phyloP scores from a whole-genome alignment of 2,329 filamentous ascomycete genomes.

The Talaromyces sp. region DNA sequence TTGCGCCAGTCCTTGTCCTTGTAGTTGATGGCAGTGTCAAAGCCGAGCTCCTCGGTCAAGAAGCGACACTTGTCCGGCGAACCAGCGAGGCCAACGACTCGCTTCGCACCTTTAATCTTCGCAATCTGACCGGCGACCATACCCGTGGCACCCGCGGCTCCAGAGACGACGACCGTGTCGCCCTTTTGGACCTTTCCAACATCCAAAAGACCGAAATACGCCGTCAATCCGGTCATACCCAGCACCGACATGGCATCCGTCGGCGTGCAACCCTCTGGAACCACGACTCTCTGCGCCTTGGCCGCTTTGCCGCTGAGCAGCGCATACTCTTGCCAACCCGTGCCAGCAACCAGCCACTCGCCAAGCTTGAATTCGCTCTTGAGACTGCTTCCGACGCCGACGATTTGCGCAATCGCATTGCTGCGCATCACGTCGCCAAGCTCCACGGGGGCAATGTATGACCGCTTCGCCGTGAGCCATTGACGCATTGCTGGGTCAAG shows the following conservation, averaged over 20 bases:
- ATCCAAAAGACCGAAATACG: constrained; percentile 69
- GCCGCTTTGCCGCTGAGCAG: constrained; percentile 52
- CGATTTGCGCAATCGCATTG: constrained; percentile 54
- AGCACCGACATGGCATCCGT: constrained; percentile 60
- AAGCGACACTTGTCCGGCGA: constrained; percentile 64
- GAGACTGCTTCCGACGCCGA: constrained; percentile 49
- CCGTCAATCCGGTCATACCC: constrained; percentile 68
- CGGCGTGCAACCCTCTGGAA: constrained; percentile 44
- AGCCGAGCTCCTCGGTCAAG: constrained; percentile 60
- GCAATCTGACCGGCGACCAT: constrained; percentile 74
- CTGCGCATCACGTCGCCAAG: constrained; percentile 68
- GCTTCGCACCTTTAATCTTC: constrained; percentile 62
- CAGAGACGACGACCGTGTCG: constrained; percentile 72
- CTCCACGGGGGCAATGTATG: constrained; percentile 65
- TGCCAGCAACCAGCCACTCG: constrained; percentile 51
- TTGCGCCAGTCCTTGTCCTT: constrained; percentile 59
- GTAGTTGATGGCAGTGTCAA: constrained; percentile 66
- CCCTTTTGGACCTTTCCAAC: constrained; percentile 64
- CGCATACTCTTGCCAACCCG: constrained; percentile 65
- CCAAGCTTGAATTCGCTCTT: constrained; percentile 23
- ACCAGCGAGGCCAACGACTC: constrained; percentile 63
- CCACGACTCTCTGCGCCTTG: constrained; percentile 32
- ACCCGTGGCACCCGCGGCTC: constrained; percentile 73
- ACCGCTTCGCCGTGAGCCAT: constrained; percentile 58
- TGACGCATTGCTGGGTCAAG: constrained; percentile 74